Percentiles rank a stretch among this genome's conserved stretches.
Evolutionary conservation across 805 yeast species (phyloP).

Genomic region (Candida insectorum): DNA sequence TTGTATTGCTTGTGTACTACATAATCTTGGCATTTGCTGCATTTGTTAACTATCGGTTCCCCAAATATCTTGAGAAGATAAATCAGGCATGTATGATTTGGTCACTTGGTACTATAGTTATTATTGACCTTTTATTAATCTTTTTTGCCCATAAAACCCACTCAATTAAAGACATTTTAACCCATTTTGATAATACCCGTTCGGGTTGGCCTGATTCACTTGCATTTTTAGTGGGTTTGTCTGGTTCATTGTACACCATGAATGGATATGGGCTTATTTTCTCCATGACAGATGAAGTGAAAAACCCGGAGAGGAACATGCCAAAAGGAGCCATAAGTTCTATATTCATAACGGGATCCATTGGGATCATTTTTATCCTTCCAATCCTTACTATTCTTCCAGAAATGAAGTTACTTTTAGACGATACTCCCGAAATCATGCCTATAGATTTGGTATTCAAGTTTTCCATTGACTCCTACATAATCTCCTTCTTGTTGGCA

Average conservation of each 20-base stretch:
- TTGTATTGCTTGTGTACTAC: slow-evolving; percentile 57
- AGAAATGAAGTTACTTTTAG: slow-evolving; percentile 53
- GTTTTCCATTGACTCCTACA: slow-evolving; percentile 61
- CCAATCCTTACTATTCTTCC: slow-evolving; percentile 74
- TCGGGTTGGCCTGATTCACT: slow-evolving; percentile 74
- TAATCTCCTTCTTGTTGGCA: slow-evolving; percentile 67
- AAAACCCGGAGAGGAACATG: slow-evolving; percentile 67
- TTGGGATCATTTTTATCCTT: slow-evolving; percentile 68
- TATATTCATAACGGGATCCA: slow-evolving; percentile 59
- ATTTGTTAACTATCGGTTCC: slow-evolving; percentile 57
- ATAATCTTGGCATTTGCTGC: slow-evolving; percentile 57
- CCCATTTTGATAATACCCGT: slow-evolving; percentile 65
- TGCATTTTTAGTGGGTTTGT: slow-evolving; percentile 75
- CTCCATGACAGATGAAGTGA: slow-evolving; percentile 79
- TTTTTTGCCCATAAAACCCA: slow-evolving; percentile 58
- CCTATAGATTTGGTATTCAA: slow-evolving; percentile 79
- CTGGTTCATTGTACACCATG: slow-evolving; percentile 73
- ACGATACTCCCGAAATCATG: slow-evolving; percentile 59
- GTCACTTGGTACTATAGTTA: slow-evolving; percentile 68
- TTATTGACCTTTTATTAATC: slow-evolving; percentile 61
- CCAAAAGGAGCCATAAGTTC: slow-evolving; percentile 71
- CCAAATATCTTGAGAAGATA: slow-evolving; percentile 57
- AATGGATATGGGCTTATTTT: slow-evolving; percentile 83
- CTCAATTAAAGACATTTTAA: slow-evolving; percentile 55
- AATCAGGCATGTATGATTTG: slow-evolving; percentile 70